A percentile compares a stretch with the other conserved stretches of the same genome.
phyloP scores from a whole-genome alignment of 352 stramenopile genomes.

The Globisporangium heterothallicum region DNA sequence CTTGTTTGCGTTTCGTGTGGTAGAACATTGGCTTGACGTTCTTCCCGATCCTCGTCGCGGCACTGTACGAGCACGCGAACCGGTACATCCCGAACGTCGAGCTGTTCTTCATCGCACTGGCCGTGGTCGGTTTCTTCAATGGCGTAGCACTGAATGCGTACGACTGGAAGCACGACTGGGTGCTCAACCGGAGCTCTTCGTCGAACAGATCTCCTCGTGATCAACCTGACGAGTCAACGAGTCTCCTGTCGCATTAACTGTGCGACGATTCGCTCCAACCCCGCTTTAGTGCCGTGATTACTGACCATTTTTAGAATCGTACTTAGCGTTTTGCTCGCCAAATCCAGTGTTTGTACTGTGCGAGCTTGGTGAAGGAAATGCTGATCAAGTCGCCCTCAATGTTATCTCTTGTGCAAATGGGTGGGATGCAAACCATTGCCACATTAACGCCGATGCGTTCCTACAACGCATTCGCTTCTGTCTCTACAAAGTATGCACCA shows the following conservation, averaged over 20 bases:
- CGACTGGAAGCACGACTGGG: slow-evolving; percentile 14
- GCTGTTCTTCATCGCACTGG: slow-evolving; percentile 47
- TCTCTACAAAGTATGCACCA: no score
- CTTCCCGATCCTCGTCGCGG: slow-evolving; percentile 52
- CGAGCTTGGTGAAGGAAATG: no score
- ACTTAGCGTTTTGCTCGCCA: no score
- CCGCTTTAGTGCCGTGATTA: slow-evolving; percentile 2
- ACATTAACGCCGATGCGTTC: no score
- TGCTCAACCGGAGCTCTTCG: slow-evolving; percentile 11
- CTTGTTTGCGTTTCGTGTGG: not conserved
- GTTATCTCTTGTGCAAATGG: no score
- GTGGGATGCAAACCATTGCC: no score
- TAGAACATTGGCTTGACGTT: slow-evolving; percentile 63
- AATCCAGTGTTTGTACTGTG: no score
- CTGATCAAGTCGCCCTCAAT: no score
- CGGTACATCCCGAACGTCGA: slow-evolving; percentile 50
- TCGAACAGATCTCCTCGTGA: not conserved
- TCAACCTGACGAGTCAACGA: slow-evolving; percentile 7
- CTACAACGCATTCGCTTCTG: no score
- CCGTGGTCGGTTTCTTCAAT: slow-evolving; percentile 24
- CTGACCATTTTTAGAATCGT: not conserved
- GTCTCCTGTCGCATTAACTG: slow-evolving; percentile 4
- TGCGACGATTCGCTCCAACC: not conserved
- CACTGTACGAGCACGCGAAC: slow-evolving; percentile 30
- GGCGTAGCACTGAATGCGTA: slow-evolving; percentile 92